A percentile compares a stretch with the other conserved stretches of the same genome.
Evolutionary conservation across 371 early-diverging fungal species (phyloP).

Genomic region (Mortierella sp.): DNA sequence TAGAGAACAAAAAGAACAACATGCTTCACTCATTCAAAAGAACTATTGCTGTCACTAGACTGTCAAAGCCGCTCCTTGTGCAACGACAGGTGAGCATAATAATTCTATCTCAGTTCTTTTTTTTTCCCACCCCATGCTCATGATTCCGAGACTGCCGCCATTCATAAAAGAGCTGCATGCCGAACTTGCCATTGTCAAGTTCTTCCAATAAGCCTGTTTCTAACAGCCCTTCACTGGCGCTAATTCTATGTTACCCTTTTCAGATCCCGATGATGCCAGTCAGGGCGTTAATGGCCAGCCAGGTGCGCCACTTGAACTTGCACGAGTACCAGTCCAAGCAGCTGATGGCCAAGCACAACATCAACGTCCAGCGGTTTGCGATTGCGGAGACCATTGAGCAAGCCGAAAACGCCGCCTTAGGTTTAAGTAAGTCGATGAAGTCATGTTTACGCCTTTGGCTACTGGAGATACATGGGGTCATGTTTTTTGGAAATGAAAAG

Average conservation of each 20-base stretch:
- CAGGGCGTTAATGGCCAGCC: constrained; percentile 40
- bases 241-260: background rate
- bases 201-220: constrained; percentile 7
- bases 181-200: background rate
- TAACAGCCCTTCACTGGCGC: background rate
- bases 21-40: constrained; percentile 30
- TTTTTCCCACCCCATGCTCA: background rate
- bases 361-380: constrained; percentile 69
- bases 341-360: constrained; percentile 69
- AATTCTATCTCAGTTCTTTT: background rate
- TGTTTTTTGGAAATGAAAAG: background rate
- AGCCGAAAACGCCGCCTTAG: constrained; percentile 67
- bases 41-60: constrained; percentile 28
- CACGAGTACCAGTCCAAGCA: constrained; percentile 69
- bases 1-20: background rate
- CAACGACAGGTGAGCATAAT: constrained; percentile 24
- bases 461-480: background rate
- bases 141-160: background rate
- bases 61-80: constrained; percentile 22
- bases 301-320: constrained; percentile 51
- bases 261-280: constrained; percentile 24
- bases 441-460: background rate
- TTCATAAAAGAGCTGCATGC: background rate
- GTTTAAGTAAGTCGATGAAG: constrained; percentile 58
- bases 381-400: constrained; percentile 69